Percentiles rank a stretch among this genome's conserved stretches.
phyloP scores from a whole-genome alignment of 352 stramenopile genomes.

The Pythium plurisporium region DNA sequence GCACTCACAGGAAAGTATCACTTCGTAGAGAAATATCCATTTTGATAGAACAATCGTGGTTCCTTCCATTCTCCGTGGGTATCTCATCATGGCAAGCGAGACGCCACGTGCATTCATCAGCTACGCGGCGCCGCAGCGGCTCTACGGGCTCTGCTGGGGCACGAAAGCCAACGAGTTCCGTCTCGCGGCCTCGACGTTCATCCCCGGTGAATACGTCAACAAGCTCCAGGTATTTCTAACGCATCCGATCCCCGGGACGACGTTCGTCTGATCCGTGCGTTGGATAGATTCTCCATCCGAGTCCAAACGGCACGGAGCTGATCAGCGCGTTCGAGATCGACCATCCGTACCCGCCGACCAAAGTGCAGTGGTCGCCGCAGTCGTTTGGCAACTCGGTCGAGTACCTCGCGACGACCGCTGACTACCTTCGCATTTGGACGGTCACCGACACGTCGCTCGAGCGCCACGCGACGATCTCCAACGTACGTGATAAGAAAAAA shows the following conservation, averaged over 20 bases:
- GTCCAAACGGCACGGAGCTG: constrained; percentile 42
- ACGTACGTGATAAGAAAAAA: too few species aligned
- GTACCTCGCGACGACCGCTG: constrained; percentile 74
- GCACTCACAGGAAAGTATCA: background rate
- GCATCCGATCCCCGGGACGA: too few species aligned
- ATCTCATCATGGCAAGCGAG: constrained; percentile 10
- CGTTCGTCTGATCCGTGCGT: too few species aligned
- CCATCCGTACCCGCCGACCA: constrained; percentile 83
- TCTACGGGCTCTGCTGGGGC: constrained; percentile 79
- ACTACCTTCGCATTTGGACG: constrained; percentile 82
- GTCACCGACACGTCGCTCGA: constrained; percentile 73
- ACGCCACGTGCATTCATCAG: constrained; percentile 53
- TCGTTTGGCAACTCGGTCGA: constrained; percentile 46
- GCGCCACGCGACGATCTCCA: constrained; percentile 64
- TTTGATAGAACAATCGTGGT: too few species aligned
- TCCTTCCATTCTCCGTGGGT: too few species aligned
- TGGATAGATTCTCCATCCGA: constrained; percentile 71
- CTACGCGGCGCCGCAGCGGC: constrained; percentile 52
- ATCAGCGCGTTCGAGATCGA: constrained; percentile 69
- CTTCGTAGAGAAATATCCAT: too few species aligned
- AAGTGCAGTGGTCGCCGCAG: constrained; percentile 83
- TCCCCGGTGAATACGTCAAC: constrained; percentile 82
- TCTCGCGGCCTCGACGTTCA: constrained; percentile 74
- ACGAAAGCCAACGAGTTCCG: constrained; percentile 55
- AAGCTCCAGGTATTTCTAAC: constrained; percentile 88